Base-by-base conservation (phyloP, 2,329 filamentous ascomycete genomes). In the Trichoderma sp. region DNA sequence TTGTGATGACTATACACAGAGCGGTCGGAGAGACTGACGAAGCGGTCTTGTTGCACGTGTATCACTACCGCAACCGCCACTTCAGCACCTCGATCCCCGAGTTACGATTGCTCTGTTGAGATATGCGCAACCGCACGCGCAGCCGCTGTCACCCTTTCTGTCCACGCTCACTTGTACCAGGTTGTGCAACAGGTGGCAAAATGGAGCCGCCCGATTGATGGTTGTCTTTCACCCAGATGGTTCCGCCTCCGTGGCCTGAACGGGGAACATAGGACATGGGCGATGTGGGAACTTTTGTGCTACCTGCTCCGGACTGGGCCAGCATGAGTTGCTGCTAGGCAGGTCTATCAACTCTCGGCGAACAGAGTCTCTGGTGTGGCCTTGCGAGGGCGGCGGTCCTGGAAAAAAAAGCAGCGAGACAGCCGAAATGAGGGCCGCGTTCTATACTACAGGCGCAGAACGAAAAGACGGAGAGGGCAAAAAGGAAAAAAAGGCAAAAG, bases 121-220 rank as follows among this genome's bases (percentile, higher is more conserved):
- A 47, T 55, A 54, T 17, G 41, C 26, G 47, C 58, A 61, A 30
- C 47, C 48, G 21, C 39, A 19, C 12, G 41, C 24, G 44, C 14
- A 45, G 47, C 48, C 48, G 47, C 58, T 52, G 58, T 61, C 58
- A 61, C 19, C 34, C 21, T 21, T 17, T 7, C 19, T 15, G 9
- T 62, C n/a, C 24, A 45, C 10, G 41, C 14, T 24, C 24, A 39
- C 34, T 39, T 4, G 34, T 10, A 10, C n/a, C 7, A 15, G 21
- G 60, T 47, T 47, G 41, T 34, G 54, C 50, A 41, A 19, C 50
- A 63, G 59, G 41, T 45, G 48, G 39, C 48, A 17, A 52, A 62
- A 5, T n/a, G 26, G 41, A 28, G n/a, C 14, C n/a, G 24, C n/a
- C 21, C 15, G 28, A 30, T 34, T 34, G 41, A 47, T 17, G 26